Conservation (phyloP, 305 asterid species). For the Solanum hybrid region DNA sequence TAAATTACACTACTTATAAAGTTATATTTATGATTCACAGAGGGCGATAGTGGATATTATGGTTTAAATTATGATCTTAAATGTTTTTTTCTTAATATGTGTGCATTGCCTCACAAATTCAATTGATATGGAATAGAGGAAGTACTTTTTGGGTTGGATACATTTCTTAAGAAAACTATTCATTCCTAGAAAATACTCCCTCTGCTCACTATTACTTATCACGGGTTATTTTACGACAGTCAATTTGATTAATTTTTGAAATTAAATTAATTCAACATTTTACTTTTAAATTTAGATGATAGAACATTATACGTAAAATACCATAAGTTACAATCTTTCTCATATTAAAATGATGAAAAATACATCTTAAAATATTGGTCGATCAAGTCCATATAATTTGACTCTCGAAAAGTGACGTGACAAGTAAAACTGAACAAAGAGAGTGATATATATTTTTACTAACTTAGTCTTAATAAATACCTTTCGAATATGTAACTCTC, state of each 20-base stretch:
- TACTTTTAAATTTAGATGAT: not conserved
- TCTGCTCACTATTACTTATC: not conserved
- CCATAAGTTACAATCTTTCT: not conserved
- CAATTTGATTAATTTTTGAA: not conserved
- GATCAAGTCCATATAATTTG: not conserved
- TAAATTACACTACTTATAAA: no score
- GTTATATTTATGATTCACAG: not conserved
- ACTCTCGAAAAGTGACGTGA: not conserved
- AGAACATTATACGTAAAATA: not conserved
- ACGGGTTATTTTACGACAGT: no score
- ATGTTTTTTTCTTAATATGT: no score
- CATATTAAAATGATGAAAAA: not conserved
- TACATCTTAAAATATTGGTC: not conserved
- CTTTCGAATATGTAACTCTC: not conserved
- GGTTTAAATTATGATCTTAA: not conserved
- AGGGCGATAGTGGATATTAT: not conserved
- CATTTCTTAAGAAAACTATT: not conserved
- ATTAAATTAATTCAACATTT: not conserved
- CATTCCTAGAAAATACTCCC: not conserved
- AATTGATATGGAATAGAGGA: not conserved
- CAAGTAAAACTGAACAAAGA: not conserved
- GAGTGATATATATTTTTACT: not conserved
- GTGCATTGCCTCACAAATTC: not conserved
- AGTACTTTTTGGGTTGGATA: not conserved
- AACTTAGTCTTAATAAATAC: not conserved